Evolutionary conservation across 148 eudicot species (phyloP), one percentile per base, ranked within the genome.

Genomic region (Gaultheria prostrata): DNA sequence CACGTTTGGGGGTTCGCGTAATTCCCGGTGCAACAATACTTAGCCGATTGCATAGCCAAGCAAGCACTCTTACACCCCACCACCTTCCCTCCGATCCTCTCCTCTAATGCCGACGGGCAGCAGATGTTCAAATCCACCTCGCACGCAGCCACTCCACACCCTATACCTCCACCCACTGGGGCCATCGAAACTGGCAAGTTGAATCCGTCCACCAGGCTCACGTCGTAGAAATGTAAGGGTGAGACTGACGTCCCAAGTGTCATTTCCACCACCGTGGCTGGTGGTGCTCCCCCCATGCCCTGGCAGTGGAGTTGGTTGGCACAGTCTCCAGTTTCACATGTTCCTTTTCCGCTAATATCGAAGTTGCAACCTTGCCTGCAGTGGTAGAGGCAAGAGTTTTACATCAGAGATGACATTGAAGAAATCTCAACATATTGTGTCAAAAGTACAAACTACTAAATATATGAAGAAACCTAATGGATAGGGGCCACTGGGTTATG

Each of bases 41-140:
- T 93, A 0, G 91, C 92, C 13, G 94, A 86, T 46, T 82, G 83
- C 89, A 94, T 88, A 20, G 97, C 99, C 89, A 93, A 83, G 57
- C 98, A 97, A 15, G 98, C 99, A 53, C 98, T 97, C 84, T 92
- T 91, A 56, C 99, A 97, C 33, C 98, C 99, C 0, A 97, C 93
- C 7, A 91, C 97, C 30, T 63, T 87, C 5, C 83, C 92, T 14
- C 86, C 94, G 1, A 61, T 83, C 89, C 85, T 89, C 69, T 92
- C 91, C 49, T 92, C 94, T 81, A 96, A 72, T n/a, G 95, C 94
- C 0, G 94, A 88, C 0, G 99, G 99, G 75, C 99, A 97, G 39
- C 97, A 91, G 0, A 88, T 73, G 82, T 95, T 95, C 83, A 95
- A 65, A 78, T 94, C 95, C 0, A 83, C 98, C 21, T 88, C 96